These are phyloP conservation scores for Drechmeria coniospora DNA, from an alignment of 2,329 filamentous ascomycete genomes.

Conservation along the genomic window DNA sequence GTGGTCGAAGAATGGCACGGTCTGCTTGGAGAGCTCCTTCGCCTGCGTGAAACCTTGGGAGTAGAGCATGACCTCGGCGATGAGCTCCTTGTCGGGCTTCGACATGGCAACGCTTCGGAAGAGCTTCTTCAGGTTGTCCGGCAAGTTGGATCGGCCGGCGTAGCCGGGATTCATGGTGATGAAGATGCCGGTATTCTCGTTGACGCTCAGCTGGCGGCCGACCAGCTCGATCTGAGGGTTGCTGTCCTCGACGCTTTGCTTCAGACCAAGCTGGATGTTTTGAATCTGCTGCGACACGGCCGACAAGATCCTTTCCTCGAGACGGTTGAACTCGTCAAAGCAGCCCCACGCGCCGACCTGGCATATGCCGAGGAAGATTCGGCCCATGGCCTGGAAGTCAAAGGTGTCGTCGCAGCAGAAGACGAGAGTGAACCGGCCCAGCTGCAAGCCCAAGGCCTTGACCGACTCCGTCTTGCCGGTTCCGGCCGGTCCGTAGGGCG, in stretches of 20 bases:
- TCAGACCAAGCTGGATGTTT: slow-evolving; percentile 93
- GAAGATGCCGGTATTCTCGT: slow-evolving; percentile 91
- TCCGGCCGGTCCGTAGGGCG: slow-evolving; percentile 91
- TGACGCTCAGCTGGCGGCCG: slow-evolving; percentile 77
- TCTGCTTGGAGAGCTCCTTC: slow-evolving; percentile 84
- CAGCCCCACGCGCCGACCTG: slow-evolving; percentile 99
- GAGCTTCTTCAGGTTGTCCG: slow-evolving; percentile 97
- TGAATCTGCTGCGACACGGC: slow-evolving; percentile 98
- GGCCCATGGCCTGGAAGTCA: slow-evolving; percentile 98
- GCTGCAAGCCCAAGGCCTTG: slow-evolving; percentile 89
- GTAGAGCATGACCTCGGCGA: slow-evolving; percentile 99
- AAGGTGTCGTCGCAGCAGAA: slow-evolving; percentile 99
- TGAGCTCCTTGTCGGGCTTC: slow-evolving; percentile 97
- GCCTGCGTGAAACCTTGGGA: slow-evolving; percentile 98
- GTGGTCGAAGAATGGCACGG: slow-evolving; percentile 94
- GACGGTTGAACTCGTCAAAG: slow-evolving; percentile 98
- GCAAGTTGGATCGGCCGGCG: slow-evolving; percentile 90
- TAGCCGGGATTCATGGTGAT: slow-evolving; percentile 99
- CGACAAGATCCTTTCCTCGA: slow-evolving; percentile 93
- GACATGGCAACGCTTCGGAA: slow-evolving; percentile 99
- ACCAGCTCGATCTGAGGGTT: slow-evolving; percentile 88
- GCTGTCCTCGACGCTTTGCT: slow-evolving; percentile 66
- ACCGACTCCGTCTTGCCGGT: slow-evolving; percentile 99
- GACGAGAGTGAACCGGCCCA: slow-evolving; percentile 93
- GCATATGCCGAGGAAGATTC: slow-evolving; percentile 97